Percentiles rank a stretch among this genome's conserved stretches.
Conservation (phyloP, 164 flowering plant genomes). For the Magnolia sinica region DNA sequence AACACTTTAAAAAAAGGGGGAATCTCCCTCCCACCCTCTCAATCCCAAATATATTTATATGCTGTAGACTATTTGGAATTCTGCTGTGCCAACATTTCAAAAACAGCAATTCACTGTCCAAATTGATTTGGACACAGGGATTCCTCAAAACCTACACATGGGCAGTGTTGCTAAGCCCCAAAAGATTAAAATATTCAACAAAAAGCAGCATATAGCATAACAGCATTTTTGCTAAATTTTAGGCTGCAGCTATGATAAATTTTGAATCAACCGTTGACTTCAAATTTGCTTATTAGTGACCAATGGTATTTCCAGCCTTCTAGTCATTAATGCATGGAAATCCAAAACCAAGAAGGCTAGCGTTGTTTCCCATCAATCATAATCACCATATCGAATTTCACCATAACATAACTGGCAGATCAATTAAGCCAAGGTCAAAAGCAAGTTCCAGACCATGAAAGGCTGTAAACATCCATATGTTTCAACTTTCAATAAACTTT, state of each 20-base stretch:
- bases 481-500: neutral
- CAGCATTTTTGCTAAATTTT: no score
- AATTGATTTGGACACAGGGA: no score
- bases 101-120: no score
- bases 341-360: neutral
- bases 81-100: neutral
- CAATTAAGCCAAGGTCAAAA: neutral
- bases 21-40: no score
- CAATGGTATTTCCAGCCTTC: neutral
- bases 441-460: neutral
- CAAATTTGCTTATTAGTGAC: neutral
- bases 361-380: neutral
- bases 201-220: neutral
- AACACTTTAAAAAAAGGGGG: no score
- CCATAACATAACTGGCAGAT: neutral
- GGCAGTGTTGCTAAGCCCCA: neutral
- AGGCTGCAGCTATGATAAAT: neutral
- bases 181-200: neutral
- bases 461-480: neutral
- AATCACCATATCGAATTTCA: neutral
- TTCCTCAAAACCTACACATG: no score
- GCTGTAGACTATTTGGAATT: no score
- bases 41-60: no score
- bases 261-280: neutral
- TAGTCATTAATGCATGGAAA: neutral